Conservation (phyloP, 495 filamentous ascomycete species). For the Lophiotrema nucula region DNA sequence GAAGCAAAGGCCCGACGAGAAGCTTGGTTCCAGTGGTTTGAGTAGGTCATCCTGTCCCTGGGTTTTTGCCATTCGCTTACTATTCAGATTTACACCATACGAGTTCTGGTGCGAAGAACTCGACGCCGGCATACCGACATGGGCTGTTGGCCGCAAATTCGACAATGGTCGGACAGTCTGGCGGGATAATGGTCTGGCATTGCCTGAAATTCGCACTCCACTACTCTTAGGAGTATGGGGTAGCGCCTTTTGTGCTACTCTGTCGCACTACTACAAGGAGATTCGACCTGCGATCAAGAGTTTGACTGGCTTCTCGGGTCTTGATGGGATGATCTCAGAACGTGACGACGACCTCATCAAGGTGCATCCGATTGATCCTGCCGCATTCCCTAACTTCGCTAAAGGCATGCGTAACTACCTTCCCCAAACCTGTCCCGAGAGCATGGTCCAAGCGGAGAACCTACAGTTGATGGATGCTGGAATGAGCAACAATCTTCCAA, state of each 20-base stretch:
- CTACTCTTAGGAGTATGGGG: constrained; percentile 90
- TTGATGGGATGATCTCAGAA: constrained; percentile 86
- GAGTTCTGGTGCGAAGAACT: constrained; percentile 96
- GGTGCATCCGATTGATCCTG: constrained; percentile 89
- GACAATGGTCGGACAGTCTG: constrained; percentile 65
- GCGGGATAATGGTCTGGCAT: constrained; percentile 55
- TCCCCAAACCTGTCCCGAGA: constrained; percentile 70
- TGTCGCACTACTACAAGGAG: constrained; percentile 94
- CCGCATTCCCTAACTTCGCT: constrained; percentile 81
- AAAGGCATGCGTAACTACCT: constrained; percentile 74
- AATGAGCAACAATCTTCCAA: constrained; percentile 96
- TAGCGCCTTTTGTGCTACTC: constrained; percentile 89
- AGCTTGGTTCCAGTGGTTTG: constrained; percentile 98
- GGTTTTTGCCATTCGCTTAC: constrained; percentile 7
- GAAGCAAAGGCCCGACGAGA: constrained; percentile 64
- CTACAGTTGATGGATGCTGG: constrained; percentile 92
- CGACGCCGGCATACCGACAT: constrained; percentile 86
- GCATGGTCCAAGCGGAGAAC: constrained; percentile 64
- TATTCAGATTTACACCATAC: constrained; percentile 69
- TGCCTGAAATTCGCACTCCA: constrained; percentile 80
- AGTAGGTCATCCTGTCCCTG: constrained; percentile 41
- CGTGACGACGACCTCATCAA: constrained; percentile 79
- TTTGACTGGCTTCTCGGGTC: constrained; percentile 67
- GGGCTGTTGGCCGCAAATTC: constrained; percentile 85
- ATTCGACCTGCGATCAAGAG: constrained; percentile 73